Evolutionary conservation across 2,329 filamentous ascomycete genomes (phyloP), one percentile per base, ranked within the genome.

Genomic region (Fusarium coicis): DNA sequence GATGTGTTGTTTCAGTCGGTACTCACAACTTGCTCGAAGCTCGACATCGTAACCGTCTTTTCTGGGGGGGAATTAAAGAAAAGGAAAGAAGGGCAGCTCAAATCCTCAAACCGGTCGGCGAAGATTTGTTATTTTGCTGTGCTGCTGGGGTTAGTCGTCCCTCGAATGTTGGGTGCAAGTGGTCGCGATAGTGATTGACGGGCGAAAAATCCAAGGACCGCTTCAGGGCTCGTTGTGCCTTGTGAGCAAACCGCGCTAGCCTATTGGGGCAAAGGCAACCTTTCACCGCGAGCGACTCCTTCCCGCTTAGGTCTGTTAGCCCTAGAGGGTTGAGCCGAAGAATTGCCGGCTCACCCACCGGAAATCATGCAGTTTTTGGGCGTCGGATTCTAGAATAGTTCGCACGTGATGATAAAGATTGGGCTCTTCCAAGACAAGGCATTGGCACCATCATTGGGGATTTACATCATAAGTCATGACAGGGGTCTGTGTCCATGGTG

Each of bases 11-110:
- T 63, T 54, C 57, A 64, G 63, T 63, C 64, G 75, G 64, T 70
- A 92, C 90, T 91, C 86, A 92, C 90, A 87, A 91, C 89, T 85
- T 86, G 83, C 87, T 92, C 90, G 86, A 92, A 92, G 82, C 87
- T 89, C 84, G 90, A 91, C 90, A 92, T 91, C 83, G 87, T 80
- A 78, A 79, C 76, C 77, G 80, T 84, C 81, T 82, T 77, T 79
- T 80, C 75, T 77, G 77, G 71, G 72, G 72, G 74, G 74, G 62
- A 26, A 57, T 76, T 69, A 77, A 72, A 76, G 71, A 72, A 77
- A 78, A 78, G 73, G 73, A 78, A 77, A 80, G 80, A 78, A 78
- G 76, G 75, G 78, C 77, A 80, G 78, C 76, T 81, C 77, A 81
- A 81, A 82, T 79, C 74, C 81, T 82, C 81, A 66, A 77, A 81